Evolutionary conservation across 768 basidiomycete species (phyloP).

Genomic region (Rubroboletus pulcherrimus): DNA sequence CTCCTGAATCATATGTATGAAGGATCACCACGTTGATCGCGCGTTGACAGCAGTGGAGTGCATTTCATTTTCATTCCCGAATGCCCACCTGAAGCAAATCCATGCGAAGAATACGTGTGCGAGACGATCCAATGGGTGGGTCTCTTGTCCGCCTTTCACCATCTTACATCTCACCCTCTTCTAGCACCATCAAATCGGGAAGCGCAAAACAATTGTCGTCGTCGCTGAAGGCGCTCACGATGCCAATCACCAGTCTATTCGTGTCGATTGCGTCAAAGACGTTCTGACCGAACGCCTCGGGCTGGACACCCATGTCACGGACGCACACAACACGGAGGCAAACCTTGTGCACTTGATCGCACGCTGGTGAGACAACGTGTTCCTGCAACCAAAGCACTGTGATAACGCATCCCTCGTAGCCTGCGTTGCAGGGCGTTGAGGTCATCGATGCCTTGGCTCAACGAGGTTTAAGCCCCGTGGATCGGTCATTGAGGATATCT

Average conservation of each 20-base stretch:
- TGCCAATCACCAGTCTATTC: conserved; percentile 84
- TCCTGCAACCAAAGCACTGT: not conserved
- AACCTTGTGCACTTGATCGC: conserved; percentile 90
- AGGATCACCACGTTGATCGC: conserved; percentile 7
- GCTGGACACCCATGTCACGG: conserved; percentile 97
- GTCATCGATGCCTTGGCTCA: conserved; percentile 73
- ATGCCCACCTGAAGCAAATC: conserved; percentile 67
- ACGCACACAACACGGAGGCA: conserved; percentile 93
- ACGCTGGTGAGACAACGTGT: conserved; percentile 61
- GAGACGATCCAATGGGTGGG: conserved; percentile 72
- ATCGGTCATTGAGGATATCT: too few species aligned
- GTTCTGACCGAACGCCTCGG: conserved; percentile 83
- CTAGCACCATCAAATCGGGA: conserved; percentile 87
- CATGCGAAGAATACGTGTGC: conserved; percentile 95
- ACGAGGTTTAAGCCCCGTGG: too few species aligned
- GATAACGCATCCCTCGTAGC: conserved; percentile 43
- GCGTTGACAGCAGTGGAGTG: conserved; percentile 65
- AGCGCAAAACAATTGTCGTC: conserved; percentile 97
- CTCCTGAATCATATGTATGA: not conserved
- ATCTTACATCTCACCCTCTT: not conserved
- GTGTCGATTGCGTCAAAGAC: conserved; percentile 87
- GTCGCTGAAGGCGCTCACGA: conserved; percentile 97
- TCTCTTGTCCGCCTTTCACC: conserved; percentile 3
- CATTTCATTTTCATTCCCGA: conserved; percentile 99
- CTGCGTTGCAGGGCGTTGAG: conserved; percentile 93